Conservation (phyloP, 352 stramenopile genomes). For the Blastocystis sp. region DNA sequence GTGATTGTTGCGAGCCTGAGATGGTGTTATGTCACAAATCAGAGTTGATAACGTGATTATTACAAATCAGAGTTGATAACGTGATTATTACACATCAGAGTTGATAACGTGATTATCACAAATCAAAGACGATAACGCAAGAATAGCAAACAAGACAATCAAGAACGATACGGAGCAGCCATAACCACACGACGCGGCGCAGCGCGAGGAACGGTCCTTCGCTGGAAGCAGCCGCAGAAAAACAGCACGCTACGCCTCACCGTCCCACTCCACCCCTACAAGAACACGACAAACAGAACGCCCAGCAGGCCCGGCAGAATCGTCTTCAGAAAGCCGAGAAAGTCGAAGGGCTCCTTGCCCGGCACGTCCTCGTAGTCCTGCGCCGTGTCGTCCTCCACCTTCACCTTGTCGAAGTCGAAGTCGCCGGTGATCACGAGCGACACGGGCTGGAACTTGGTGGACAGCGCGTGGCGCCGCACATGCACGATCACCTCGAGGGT, state of each 20-base stretch:
- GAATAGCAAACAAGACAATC: too few species aligned
- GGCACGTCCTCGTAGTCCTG: constrained; percentile 17
- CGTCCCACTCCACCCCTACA: not conserved
- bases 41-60: too few species aligned
- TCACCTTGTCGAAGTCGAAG: constrained; percentile 20
- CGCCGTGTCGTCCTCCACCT: constrained; percentile 24
- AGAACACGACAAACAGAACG: not conserved
- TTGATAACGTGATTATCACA: too few species aligned
- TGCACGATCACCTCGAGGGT: not conserved
- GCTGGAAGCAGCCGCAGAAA: not conserved
- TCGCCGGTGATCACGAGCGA: constrained; percentile 40
- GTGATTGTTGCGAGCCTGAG: too few species aligned
- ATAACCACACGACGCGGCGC: not conserved
- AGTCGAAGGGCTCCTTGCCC: not conserved
- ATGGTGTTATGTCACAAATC: too few species aligned
- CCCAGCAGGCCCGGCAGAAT: not conserved
- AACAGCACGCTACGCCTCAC: not conserved
- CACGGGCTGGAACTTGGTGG: constrained; percentile 24
- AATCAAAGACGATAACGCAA: too few species aligned
- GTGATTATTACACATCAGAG: too few species aligned
- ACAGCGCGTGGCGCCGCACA: not conserved
- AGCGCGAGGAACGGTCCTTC: not conserved
- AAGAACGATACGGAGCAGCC: too few species aligned
- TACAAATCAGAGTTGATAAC: too few species aligned
- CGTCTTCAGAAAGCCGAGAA: too few species aligned